phyloP scores from a whole-genome alignment of 2,329 filamentous ascomycete genomes.

The Paraphoma sp. region DNA sequence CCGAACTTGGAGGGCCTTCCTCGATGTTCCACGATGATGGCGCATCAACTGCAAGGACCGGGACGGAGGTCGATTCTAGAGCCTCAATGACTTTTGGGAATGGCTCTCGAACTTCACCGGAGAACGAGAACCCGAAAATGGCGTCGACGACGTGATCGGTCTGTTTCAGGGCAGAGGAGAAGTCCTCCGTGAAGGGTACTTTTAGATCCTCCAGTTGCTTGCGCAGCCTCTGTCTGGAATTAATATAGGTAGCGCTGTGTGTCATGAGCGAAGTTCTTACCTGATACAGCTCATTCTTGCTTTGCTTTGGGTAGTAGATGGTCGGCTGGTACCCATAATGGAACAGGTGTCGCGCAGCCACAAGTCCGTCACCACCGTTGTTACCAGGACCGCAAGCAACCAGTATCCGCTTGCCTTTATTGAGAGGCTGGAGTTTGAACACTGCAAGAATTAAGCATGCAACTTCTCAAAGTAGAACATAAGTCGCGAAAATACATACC shows the following conservation, averaged over 20 bases:
- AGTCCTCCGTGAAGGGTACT: conserved; percentile 85
- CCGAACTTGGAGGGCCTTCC: conserved; percentile 76
- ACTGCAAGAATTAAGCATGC: conserved; percentile 59
- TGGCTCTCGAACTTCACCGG: conserved; percentile 88
- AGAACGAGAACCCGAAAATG: conserved; percentile 96
- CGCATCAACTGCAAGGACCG: conserved; percentile 88
- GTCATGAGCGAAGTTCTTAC: conserved; percentile 51
- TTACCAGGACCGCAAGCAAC: conserved; percentile 89
- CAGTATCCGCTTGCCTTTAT: conserved; percentile 74
- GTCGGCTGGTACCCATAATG: conserved; percentile 91
- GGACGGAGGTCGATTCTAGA: conserved; percentile 73
- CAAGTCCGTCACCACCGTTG: conserved; percentile 87
- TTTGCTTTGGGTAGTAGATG: conserved; percentile 91
- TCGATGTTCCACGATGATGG: conserved; percentile 97
- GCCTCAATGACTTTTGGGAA: conserved; percentile 83
- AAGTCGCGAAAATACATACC: conserved; percentile 55
- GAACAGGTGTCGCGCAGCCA: conserved; percentile 88
- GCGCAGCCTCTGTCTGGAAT: conserved; percentile 68
- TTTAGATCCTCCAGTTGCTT: conserved; percentile 85
- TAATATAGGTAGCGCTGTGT: not conserved
- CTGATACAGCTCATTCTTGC: conserved; percentile 88
- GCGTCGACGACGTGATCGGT: conserved; percentile 88
- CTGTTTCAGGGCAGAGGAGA: conserved; percentile 67
- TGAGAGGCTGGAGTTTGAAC: conserved; percentile 80
- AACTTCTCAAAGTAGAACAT: not conserved